A percentile compares a stretch with the other conserved stretches of the same genome.
phyloP scores from a whole-genome alignment of 805 yeast species.

The Metschnikowia bowlesiae region DNA sequence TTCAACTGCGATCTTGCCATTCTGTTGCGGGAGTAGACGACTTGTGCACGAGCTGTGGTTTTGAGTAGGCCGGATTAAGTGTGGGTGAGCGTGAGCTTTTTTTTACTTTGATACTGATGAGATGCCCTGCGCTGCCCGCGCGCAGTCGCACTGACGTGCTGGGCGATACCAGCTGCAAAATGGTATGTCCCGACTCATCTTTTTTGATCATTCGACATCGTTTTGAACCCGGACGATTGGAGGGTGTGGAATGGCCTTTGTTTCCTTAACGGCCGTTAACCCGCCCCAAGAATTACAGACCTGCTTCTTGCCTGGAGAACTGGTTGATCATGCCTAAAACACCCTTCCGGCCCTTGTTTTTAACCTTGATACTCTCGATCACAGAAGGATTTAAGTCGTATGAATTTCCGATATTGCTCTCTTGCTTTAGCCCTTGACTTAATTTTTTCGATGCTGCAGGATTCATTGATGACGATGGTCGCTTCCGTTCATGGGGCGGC shows the following conservation, averaged over 20 bases:
- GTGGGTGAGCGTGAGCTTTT: neutral
- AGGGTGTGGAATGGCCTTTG: too few relatives aligned
- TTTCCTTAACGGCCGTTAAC: too few relatives aligned
- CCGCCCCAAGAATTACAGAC: conserved; percentile 10
- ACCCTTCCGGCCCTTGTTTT: conserved; percentile 41
- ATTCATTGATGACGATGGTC: neutral
- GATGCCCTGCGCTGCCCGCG: conserved; percentile 5
- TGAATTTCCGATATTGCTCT: conserved; percentile 21
- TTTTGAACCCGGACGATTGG: neutral
- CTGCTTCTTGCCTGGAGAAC: conserved; percentile 55
- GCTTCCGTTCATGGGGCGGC: neutral
- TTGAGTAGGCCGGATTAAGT: too few relatives aligned
- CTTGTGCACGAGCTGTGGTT: neutral
- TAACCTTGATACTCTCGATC: conserved; percentile 31
- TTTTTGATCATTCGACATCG: too few relatives aligned
- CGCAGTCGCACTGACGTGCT: neutral
- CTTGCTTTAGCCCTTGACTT: neutral
- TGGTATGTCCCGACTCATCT: too few relatives aligned
- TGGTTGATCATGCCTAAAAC: conserved; percentile 80
- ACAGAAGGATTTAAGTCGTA: conserved; percentile 23
- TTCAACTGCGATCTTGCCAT: conserved; percentile 91
- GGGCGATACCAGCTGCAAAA: neutral
- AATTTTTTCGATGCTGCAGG: neutral
- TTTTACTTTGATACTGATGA: conserved; percentile 1
- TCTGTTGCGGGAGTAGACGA: neutral